phyloP scores from a whole-genome alignment of 305 asterid species.

The Solanum aculeatissimum region DNA sequence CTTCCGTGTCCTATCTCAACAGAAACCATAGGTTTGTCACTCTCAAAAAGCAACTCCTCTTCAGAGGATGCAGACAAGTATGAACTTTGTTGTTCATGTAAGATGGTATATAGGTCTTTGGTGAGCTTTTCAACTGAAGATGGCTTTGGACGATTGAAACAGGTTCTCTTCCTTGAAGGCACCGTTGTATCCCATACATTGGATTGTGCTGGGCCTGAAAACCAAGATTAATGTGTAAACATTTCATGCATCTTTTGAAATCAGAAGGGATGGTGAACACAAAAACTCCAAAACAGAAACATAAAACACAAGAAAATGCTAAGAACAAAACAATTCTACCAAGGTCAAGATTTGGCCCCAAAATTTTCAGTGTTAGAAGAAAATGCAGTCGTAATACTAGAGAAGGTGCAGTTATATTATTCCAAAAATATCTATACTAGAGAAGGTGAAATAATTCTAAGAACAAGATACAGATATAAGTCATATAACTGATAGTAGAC shows the following conservation, averaged over 20 bases:
- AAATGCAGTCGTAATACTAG: neutral
- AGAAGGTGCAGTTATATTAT: neutral
- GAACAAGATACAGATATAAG: neutral
- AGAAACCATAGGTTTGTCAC: constrained; percentile 83
- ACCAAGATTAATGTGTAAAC: neutral
- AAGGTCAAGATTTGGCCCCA: neutral
- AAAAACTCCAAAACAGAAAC: neutral
- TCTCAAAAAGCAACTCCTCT: constrained; percentile 82
- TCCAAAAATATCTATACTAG: neutral
- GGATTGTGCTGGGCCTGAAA: constrained; percentile 76
- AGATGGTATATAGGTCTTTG: constrained; percentile 74
- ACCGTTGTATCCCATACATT: constrained; percentile 66
- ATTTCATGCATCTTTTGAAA: neutral
- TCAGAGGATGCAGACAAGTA: constrained; percentile 76
- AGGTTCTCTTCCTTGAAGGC: constrained; percentile 91
- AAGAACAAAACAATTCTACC: neutral
- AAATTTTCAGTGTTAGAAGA: neutral
- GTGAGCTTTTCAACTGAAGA: constrained; percentile 88
- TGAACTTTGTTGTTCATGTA: constrained; percentile 77
- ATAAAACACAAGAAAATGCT: neutral
- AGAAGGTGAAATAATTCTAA: neutral
- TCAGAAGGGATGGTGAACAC: neutral
- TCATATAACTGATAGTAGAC: neutral
- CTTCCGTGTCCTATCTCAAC: constrained; percentile 99
- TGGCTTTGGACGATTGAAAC: constrained; percentile 71